phyloP scores from a whole-genome alignment of 202 grass and related monocot genomes.

The Hordeum pubiflorum region DNA sequence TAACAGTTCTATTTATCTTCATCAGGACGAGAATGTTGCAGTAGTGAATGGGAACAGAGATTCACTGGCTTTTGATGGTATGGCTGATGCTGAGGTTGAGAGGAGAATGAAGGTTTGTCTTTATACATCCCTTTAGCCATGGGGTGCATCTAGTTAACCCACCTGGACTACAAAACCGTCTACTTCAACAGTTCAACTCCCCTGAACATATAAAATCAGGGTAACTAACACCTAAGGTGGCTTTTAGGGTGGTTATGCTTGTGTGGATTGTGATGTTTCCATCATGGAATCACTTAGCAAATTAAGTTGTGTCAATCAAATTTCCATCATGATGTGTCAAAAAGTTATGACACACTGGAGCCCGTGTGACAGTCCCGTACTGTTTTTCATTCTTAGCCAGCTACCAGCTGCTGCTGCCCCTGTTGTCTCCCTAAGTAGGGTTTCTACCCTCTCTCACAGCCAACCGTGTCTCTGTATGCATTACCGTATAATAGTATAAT shows the following conservation, averaged over 20 bases:
- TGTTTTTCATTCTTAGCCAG: not conserved
- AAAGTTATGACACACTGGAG: not conserved
- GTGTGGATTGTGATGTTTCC: not conserved
- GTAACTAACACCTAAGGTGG: not conserved
- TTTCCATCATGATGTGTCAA: not conserved
- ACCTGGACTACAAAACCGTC: not conserved
- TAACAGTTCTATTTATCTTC: constrained; percentile 22
- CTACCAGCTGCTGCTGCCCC: not conserved
- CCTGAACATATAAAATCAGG: not conserved
- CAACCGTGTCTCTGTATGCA: not conserved
- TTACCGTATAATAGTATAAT: not conserved
- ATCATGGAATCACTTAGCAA: not conserved
- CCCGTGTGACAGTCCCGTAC: not conserved
- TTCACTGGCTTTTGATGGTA: constrained; percentile 57
- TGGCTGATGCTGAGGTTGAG: constrained; percentile 70
- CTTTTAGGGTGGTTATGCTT: not conserved
- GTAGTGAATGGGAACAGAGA: constrained; percentile 49
- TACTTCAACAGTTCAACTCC: not conserved
- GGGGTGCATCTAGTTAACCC: not conserved
- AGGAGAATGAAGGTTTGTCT: constrained; percentile 71
- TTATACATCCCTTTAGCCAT: not conserved
- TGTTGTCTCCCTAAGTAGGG: not conserved
- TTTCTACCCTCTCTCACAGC: not conserved
- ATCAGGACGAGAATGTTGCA: constrained; percentile 58
- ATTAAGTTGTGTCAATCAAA: not conserved